Evolutionary conservation across 176 grass and related monocot genomes (phyloP).

Genomic region (Dactylis glomerata): DNA sequence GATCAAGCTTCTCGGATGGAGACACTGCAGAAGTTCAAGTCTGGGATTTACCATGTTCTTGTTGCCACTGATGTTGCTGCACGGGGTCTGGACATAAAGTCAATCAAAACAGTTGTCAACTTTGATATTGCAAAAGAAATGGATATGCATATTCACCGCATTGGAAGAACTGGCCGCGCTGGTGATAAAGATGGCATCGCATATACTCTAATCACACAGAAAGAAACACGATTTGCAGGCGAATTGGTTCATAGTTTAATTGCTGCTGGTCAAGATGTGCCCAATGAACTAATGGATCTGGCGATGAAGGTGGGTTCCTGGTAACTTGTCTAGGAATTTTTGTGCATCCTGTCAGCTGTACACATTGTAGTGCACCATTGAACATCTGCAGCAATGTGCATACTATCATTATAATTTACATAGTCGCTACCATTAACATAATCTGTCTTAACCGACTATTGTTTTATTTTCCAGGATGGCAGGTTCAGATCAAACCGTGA

Average conservation of each 20-base stretch:
- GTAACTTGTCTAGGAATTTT: not conserved
- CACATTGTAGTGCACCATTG: not conserved
- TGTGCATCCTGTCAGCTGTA: not conserved
- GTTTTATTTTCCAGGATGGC: conserved; percentile 56
- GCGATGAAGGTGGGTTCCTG: conserved; percentile 89
- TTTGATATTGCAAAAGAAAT: conserved; percentile 95
- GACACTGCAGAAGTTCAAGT: conserved; percentile 88
- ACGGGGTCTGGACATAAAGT: conserved; percentile 96
- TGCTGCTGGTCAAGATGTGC: conserved; percentile 80
- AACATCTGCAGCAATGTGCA: not conserved
- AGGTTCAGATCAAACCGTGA: conserved; percentile 89
- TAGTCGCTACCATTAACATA: not conserved
- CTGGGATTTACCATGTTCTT: conserved; percentile 89
- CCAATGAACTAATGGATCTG: conserved; percentile 84
- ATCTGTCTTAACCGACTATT: not conserved
- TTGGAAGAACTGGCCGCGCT: conserved; percentile 91
- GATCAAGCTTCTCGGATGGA: conserved; percentile 97
- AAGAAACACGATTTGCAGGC: conserved; percentile 89
- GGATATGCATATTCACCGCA: conserved; percentile 99
- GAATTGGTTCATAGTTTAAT: conserved; percentile 92
- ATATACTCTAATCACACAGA: conserved; percentile 84
- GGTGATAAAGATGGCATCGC: conserved; percentile 99
- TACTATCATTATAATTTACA: not conserved
- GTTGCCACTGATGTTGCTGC: conserved; percentile 99
- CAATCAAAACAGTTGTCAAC: conserved; percentile 98